Conservation (phyloP, 306 rosid species). For the Castanea crenata region DNA sequence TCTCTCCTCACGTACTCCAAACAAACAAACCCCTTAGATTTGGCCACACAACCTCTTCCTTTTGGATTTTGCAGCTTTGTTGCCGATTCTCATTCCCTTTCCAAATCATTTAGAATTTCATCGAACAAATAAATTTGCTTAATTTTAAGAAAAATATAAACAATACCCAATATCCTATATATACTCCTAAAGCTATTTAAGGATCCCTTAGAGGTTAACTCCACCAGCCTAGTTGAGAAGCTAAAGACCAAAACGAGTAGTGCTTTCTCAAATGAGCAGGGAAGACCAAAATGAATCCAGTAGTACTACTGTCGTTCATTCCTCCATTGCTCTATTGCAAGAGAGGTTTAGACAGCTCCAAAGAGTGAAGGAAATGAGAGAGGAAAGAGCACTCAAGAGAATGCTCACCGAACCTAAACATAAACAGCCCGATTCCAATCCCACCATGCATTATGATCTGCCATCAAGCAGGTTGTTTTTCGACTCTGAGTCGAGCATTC, state of each 20-base stretch:
- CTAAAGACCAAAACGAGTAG: not conserved
- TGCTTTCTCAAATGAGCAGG: constrained; percentile 39
- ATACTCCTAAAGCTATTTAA: constrained; percentile 19
- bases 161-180: constrained; percentile 38
- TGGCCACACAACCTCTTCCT: constrained; percentile 63
- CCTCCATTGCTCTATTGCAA: constrained; percentile 83
- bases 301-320: constrained; percentile 28
- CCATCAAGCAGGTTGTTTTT: constrained; percentile 30
- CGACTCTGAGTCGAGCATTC: constrained; percentile 32
- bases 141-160: constrained; percentile 27
- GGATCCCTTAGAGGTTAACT: constrained; percentile 11
- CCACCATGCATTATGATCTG: constrained; percentile 17
- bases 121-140: constrained; percentile 26
- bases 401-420: constrained; percentile 29
- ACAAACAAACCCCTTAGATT: constrained; percentile 43
- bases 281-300: constrained; percentile 36
- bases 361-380: constrained; percentile 86
- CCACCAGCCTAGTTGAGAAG: not conserved
- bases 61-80: constrained; percentile 59
- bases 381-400: constrained; percentile 60
- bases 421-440: constrained; percentile 30
- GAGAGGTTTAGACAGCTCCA: constrained; percentile 82
- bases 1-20: constrained; percentile 39
- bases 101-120: constrained; percentile 41
- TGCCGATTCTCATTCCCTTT: constrained; percentile 65